Conservation (phyloP, 257 asterid species). For the Paraleonurus japonicus region DNA sequence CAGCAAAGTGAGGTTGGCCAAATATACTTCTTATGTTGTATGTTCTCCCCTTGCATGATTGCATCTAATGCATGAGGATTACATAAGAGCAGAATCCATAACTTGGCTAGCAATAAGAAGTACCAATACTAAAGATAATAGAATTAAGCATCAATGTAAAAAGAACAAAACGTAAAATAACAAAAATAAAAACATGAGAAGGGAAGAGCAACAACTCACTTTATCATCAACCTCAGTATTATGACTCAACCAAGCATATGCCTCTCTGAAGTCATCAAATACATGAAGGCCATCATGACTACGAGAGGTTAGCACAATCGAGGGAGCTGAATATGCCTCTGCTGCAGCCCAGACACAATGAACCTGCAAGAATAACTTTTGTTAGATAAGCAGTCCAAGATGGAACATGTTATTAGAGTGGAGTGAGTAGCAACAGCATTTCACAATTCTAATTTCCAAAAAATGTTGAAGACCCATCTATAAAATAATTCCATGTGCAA, state of each 20-base stretch:
- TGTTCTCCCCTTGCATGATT: background rate
- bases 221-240: constrained; percentile 98
- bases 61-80: background rate
- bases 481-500: background rate
- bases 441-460: background rate
- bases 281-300: constrained; percentile 90
- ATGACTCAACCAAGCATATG: constrained; percentile 97
- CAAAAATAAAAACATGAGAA: background rate
- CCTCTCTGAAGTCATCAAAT: constrained; percentile 99
- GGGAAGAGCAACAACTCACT: constrained; percentile 44
- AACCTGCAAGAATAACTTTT: constrained; percentile 50
- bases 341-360: constrained; percentile 99
- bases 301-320: constrained; percentile 88
- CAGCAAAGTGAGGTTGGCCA: background rate
- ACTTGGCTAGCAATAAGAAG: background rate
- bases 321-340: constrained; percentile 99
- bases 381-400: constrained; percentile 26
- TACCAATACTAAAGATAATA: background rate
- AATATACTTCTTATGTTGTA: background rate
- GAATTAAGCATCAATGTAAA: background rate
- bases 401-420: constrained; percentile 13
- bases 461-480: background rate
- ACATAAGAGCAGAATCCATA: background rate
- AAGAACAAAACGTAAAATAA: constrained; percentile 14
- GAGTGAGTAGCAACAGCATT: background rate